These are phyloP conservation scores for Sugiyamaella chiloensis DNA, from an alignment of 805 yeast genomes.

Conservation along the genomic window DNA sequence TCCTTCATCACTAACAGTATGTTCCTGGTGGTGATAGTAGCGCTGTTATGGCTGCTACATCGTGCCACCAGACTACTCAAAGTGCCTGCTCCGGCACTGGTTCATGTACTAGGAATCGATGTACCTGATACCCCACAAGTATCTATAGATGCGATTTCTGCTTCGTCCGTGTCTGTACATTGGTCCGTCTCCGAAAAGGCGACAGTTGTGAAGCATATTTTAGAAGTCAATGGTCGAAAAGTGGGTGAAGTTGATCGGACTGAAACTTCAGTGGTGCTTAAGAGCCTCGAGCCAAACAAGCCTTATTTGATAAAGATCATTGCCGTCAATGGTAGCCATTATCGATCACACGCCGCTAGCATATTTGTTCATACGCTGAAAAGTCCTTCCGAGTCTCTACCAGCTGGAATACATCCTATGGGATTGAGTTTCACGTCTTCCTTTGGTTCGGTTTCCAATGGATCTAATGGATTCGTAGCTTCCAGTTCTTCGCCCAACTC, in stretches of 20 bases:
- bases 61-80: constrained; percentile 34
- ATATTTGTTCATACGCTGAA: constrained; percentile 30
- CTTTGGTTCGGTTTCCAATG: not conserved
- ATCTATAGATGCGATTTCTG: constrained; percentile 31
- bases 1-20: constrained; percentile 1
- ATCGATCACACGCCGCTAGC: constrained; percentile 26
- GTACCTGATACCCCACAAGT: constrained; percentile 35
- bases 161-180: constrained; percentile 31
- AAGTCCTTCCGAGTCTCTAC: constrained; percentile 26
- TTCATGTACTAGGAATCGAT: constrained; percentile 35
- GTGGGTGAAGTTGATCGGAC: constrained; percentile 35
- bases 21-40: constrained; percentile 27
- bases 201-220: constrained; percentile 29
- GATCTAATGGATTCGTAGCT: not conserved
- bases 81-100: constrained; percentile 34
- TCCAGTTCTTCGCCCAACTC: not conserved
- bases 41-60: constrained; percentile 35
- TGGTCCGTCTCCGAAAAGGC: constrained; percentile 35
- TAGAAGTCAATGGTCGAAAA: constrained; percentile 34
- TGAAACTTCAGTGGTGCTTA: constrained; percentile 31
- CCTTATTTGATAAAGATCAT: constrained; percentile 33
- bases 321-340: constrained; percentile 32
- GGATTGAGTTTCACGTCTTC: not conserved
- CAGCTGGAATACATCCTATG: constrained; percentile 20
- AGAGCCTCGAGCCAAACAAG: constrained; percentile 33